Evolutionary conservation across 768 basidiomycete species (phyloP).

Genomic region (Suillus plorans): DNA sequence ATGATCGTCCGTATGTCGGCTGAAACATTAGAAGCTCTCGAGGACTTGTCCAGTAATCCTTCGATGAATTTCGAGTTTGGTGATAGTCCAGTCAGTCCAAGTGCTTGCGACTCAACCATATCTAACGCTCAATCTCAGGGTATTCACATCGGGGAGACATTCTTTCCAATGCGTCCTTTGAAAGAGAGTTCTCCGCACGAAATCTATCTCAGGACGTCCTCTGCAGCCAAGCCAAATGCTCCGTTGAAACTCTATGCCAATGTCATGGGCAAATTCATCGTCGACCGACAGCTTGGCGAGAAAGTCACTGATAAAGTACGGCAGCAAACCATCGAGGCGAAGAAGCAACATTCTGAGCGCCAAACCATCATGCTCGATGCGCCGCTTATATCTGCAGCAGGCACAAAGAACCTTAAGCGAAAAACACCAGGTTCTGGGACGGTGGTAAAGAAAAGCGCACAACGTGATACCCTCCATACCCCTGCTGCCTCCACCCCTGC

Average conservation of each 20-base stretch:
- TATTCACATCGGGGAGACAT: conserved; percentile 62
- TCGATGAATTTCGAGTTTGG: conserved; percentile 64
- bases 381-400: conserved; percentile 29
- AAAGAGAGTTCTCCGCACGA: conserved; percentile 64
- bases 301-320: conserved; percentile 44
- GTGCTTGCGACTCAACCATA: background rate
- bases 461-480: conserved; percentile 25
- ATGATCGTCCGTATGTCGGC: conserved; percentile 76
- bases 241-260: conserved; percentile 75
- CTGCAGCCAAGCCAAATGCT: conserved; percentile 54
- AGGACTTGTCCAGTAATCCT: conserved; percentile 43
- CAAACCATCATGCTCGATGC: conserved; percentile 42
- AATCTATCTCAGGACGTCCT: conserved; percentile 66
- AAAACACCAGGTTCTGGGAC: conserved; percentile 34
- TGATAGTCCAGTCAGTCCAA: conserved; percentile 50
- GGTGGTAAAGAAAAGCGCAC: conserved; percentile 18
- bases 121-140: conserved; percentile 41
- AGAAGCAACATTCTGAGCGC: conserved; percentile 50
- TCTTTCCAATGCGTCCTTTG: conserved; percentile 57
- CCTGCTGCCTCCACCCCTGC: conserved; percentile 28
- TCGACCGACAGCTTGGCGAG: conserved; percentile 59
- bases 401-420: conserved; percentile 43
- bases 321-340: conserved; percentile 44
- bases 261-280: conserved; percentile 69
- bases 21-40: conserved; percentile 69